Base-by-base conservation (phyloP, 768 basidiomycete genomes). In the Suillus hirtellus region DNA sequence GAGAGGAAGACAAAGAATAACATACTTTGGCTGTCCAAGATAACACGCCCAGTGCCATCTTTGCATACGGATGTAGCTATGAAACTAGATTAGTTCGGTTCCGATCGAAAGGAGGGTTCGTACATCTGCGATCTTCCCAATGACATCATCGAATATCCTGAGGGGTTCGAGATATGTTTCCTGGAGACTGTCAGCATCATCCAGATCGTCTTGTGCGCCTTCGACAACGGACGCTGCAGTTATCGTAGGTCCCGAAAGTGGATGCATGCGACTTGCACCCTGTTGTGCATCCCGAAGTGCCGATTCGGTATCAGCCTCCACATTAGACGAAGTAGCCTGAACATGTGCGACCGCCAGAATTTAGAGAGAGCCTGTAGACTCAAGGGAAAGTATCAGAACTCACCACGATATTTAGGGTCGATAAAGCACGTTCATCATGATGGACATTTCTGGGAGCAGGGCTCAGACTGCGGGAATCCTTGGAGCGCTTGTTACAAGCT, bases 31-130 rank as follows among this genome's bases (percentile, higher is more conserved):
- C 40, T 19, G 62, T 55, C 12, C 42, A 43, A 14, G 55, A 27
- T 43, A 63, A 35, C 11, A 24, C 43, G 14, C 19, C 42, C 19
- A 59, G 17, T 21, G 62, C 62, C 40, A 63, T 59, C 35, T 54
- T 55, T 8, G 55, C 62, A 34, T 63, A 63, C 12, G 62, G 62
- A 59, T 63, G 62, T 10, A 63, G n/a, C 62, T 63, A 8, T 14
- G 15, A 9, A 17, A 35, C 14, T 10, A 4, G 15, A 34, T 21
- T 17, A 43, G 34, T 24, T n/a, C 42, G 38, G 21, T 47, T 21
- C 11, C 5, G n/a, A 46, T 21, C 4, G 11, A 6, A 21, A 47
- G 11, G 46, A 47, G 27, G 27, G n/a, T 11, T 6, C 61, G 8
- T 24, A 55, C 61, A 27, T 56, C 40, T 2, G 37, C 38, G 31